phyloP scores from a whole-genome alignment of 2,329 filamentous ascomycete species.

The Aspergillus sergii region DNA sequence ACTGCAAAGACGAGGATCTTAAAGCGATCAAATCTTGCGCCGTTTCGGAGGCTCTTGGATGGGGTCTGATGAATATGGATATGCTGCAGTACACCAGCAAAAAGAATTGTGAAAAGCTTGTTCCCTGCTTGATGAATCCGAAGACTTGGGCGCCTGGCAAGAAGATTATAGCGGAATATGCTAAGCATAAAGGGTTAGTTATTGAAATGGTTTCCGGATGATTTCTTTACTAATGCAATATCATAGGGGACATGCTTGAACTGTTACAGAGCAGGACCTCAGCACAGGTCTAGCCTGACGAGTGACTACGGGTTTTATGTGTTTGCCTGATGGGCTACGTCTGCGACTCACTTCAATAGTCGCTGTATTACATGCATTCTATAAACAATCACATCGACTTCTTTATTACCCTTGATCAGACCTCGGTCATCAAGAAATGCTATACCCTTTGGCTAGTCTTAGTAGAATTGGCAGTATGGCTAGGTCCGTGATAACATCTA shows the following conservation, averaged over 20 bases:
- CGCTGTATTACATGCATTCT: no score
- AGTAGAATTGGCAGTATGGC: no score
- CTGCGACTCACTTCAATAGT: no score
- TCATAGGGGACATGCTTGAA: neutral
- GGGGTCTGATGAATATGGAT: neutral
- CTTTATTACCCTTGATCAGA: no score
- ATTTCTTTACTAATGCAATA: neutral
- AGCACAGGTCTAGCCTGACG: neutral
- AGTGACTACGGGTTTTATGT: neutral
- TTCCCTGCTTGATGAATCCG: neutral
- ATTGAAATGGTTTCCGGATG: neutral
- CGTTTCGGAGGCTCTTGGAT: neutral
- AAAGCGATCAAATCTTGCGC: neutral
- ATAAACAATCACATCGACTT: no score
- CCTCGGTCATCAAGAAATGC: no score
- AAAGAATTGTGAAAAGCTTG: neutral
- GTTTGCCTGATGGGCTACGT: neutral
- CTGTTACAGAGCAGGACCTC: neutral
- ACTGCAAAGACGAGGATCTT: neutral
- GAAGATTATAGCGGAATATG: neutral
- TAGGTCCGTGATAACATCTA: no score
- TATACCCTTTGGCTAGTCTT: no score
- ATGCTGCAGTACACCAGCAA: neutral
- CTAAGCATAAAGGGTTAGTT: neutral
- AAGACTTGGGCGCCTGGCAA: neutral